Evolutionary conservation across 1,284 basidiomycete species (phyloP).

Genomic region (Trametes versicolor): DNA sequence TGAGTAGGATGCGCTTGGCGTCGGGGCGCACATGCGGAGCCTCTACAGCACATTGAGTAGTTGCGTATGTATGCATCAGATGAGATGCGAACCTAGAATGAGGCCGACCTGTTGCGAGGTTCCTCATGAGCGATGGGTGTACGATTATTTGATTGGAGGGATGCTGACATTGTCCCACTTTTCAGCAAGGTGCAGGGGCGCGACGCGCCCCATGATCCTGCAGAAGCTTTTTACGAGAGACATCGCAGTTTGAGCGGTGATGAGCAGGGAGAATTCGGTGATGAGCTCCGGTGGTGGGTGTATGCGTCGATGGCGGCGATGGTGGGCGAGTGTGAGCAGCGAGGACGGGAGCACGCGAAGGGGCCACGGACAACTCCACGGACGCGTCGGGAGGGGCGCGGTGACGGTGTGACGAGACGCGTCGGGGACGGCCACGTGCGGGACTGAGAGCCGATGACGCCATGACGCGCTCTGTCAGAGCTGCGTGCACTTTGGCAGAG

Average conservation of each 20-base stretch:
- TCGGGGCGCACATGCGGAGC: conserved; percentile 69
- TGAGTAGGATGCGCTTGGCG: conserved; percentile 78
- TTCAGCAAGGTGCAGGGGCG: conserved; percentile 86
- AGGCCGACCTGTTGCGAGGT: conserved; percentile 75
- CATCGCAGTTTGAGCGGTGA: conserved; percentile 31
- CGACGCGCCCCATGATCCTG: conserved; percentile 80
- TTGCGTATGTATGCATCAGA: neutral
- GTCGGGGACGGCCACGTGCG: conserved; percentile 20
- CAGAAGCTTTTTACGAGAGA: conserved; percentile 61
- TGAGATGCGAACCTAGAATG: conserved; percentile 66
- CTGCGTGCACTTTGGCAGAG: neutral
- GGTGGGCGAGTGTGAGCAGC: neutral
- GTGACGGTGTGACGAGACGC: conserved; percentile 30
- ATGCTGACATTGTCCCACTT: conserved; percentile 90
- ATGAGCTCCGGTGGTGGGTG: neutral
- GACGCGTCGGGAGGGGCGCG: conserved; percentile 14
- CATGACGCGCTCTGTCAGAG: conserved; percentile 13
- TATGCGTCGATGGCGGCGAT: conserved; percentile 1
- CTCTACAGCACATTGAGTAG: conserved; percentile 57
- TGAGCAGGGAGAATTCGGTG: neutral
- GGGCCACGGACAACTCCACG: no score
- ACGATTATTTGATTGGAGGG: conserved; percentile 18
- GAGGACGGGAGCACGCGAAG: conserved; percentile 4
- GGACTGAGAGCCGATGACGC: conserved; percentile 26
- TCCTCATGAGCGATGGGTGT: conserved; percentile 27